Base-by-base conservation (phyloP, 129 eudicot species). In the Pittosporum tobira region DNA sequence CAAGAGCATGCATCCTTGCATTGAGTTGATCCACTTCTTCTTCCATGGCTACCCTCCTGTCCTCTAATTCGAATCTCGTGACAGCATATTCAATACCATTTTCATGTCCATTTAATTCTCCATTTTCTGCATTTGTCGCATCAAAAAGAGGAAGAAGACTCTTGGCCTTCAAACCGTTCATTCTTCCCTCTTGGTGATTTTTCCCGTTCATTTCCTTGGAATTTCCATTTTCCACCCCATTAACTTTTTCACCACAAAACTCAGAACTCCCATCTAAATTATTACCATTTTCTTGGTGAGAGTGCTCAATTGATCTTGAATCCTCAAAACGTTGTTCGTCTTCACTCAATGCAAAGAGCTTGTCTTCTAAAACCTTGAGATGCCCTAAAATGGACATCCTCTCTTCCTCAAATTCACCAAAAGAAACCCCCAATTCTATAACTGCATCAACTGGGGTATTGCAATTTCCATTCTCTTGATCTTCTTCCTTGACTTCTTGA, bases 1-100 rank as follows among this genome's bases (percentile, higher is more conserved):
- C 99, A 21, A 93, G 82, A n/a, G 99, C 96, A 68, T 87, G 96
- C 42, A 93, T 67, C 74, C 99, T 84, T 63, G 76, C 78, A 18
- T 93, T 84, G 9, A 93, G 84, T 67, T 79, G 91, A 63, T 87
- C 99, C 3, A 93, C 85, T 65, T 93, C 99, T 64, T 87, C 96
- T 77, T 87, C 96, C 2, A 87, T 69, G 44, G 76, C 85, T 29
- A 74, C 54, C 75, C 83, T 77, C 81, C 82, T 93, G 69, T 75
- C 77, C 45, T 81, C 94, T 42, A 82, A 46, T 71, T 90, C 95
- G 22, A 83, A 68, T 70, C 76, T 73, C 15, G 79, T 63, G 64
- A 73, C 46, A 31, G 71, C 67, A 4, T 57, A 56, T 60, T 85
- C 74, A 40, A 75, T 53, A 9, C 89, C 95, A 53, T 84, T 78